These are phyloP conservation scores for Pseudogymnoascus sp. DNA, from an alignment of 2,329 filamentous ascomycete species.

Conservation along the genomic window DNA sequence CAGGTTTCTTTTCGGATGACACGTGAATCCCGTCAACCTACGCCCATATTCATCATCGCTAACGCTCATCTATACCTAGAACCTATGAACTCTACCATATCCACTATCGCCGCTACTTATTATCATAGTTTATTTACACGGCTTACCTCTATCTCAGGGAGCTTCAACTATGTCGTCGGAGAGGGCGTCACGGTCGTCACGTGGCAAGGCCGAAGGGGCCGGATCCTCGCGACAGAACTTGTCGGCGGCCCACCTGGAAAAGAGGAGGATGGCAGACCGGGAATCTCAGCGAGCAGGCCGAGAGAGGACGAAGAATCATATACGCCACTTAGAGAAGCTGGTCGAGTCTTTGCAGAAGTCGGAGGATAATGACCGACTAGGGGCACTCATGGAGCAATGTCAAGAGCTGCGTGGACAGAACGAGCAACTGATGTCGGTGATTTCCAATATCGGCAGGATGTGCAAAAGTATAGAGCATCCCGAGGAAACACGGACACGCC, in stretches of 20 bases:
- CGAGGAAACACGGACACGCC: background rate
- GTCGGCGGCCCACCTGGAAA: background rate
- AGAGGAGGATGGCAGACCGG: background rate
- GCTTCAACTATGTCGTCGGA: background rate
- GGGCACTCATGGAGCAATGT: background rate
- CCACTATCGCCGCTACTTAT: background rate
- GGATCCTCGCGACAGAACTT: background rate
- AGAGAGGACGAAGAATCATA: slow-evolving; percentile 4
- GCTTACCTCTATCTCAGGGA: background rate
- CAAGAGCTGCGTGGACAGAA: background rate
- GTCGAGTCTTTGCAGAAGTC: background rate
- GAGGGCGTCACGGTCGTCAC: background rate
- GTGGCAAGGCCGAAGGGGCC: background rate
- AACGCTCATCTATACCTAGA: background rate
- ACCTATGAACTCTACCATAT: background rate
- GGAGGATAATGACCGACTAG: background rate
- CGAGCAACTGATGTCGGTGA: background rate
- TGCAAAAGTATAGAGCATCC: background rate
- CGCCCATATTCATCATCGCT: background rate
- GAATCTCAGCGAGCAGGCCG: background rate
- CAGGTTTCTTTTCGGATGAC: background rate
- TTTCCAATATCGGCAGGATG: background rate
- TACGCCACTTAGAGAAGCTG: background rate
- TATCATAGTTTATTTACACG: background rate
- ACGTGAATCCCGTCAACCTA: background rate